A percentile compares a stretch with the other conserved stretches of the same genome.
phyloP scores from a whole-genome alignment of 768 basidiomycete species.

The Harrya chromipes region DNA sequence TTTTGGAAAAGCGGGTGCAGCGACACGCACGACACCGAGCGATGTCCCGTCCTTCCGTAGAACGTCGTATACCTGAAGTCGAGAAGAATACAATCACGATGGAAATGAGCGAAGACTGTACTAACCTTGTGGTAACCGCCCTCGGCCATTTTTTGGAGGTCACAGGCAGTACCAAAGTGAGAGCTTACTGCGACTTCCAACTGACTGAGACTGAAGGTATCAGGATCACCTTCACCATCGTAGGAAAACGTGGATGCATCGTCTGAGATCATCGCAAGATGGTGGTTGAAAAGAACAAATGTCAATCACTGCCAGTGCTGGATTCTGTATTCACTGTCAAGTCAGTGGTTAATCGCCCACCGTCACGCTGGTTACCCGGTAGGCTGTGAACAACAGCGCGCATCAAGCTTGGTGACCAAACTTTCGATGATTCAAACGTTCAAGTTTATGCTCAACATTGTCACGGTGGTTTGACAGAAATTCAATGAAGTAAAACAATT shows the following conservation, averaged over 20 bases:
- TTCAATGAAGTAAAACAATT: no score
- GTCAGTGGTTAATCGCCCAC: no score
- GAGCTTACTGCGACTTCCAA: background rate
- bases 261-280: background rate
- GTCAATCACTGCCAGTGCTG: no score
- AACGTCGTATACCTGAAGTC: background rate
- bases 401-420: no score
- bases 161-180: background rate
- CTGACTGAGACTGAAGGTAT: background rate
- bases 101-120: background rate
- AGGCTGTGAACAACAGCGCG: no score
- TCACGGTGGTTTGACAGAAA: no score
- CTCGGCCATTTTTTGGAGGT: background rate
- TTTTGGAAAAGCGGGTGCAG: constrained; percentile 1
- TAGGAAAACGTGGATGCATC: background rate
- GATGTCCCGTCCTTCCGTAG: background rate
- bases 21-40: background rate
- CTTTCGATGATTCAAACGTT: no score
- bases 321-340: no score
- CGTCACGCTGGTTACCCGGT: no score
- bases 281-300: no score
- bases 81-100: background rate
- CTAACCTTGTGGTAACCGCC: constrained; percentile 1
- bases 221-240: background rate
- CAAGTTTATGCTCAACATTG: no score